phyloP scores from a whole-genome alignment of 148 eudicot genomes.

The Persicaria tinctoria region DNA sequence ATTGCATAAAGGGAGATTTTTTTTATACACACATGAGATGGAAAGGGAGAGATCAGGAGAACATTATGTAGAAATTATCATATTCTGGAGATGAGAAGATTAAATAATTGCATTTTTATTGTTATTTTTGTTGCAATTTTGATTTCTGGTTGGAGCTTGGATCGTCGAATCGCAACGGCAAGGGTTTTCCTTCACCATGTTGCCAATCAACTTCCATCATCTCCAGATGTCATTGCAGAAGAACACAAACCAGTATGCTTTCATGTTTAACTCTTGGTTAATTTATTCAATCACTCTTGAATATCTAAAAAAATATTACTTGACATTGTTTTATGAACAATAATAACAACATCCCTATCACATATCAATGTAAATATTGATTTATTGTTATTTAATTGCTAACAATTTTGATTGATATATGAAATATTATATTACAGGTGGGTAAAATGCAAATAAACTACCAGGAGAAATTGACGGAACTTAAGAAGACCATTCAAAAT shows the following conservation, averaged over 20 bases:
- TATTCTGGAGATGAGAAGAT: not conserved
- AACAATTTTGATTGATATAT: not conserved
- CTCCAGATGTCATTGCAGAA: not conserved
- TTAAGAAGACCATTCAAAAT: not conserved
- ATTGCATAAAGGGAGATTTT: not conserved
- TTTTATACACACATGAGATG: not conserved
- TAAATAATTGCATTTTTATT: not conserved
- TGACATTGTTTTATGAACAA: too few relatives aligned
- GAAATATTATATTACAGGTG: not conserved
- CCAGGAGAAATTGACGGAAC: not conserved
- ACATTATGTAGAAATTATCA: not conserved
- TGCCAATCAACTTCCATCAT: not conserved
- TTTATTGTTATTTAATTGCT: not conserved
- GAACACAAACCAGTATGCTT: not conserved
- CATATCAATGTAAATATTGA: too few relatives aligned
- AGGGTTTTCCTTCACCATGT: not conserved
- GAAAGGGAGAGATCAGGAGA: not conserved
- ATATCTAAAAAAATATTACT: too few relatives aligned
- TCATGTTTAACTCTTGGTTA: not conserved
- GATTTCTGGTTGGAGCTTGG: not conserved
- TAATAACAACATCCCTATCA: too few relatives aligned
- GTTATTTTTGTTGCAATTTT: not conserved
- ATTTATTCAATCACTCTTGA: too few relatives aligned
- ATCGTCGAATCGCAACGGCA: not conserved
- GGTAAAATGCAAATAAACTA: not conserved